phyloP scores from a whole-genome alignment of 1,284 basidiomycete species.

The Trametes polyzona region DNA sequence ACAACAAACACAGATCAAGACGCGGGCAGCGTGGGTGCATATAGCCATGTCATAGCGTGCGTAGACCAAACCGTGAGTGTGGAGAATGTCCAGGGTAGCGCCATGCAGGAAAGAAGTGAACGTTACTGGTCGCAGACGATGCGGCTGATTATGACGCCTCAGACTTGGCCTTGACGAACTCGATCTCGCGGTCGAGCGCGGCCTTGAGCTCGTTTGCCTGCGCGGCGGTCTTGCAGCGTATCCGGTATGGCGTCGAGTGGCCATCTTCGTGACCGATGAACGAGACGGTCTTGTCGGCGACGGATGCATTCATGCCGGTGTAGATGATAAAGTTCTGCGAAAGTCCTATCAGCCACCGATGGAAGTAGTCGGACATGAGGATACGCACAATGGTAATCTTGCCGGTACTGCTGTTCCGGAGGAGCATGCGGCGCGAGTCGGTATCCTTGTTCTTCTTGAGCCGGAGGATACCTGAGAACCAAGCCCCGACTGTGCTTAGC shows the following conservation, averaged over 20 bases:
- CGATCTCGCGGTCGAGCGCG: constrained; percentile 67
- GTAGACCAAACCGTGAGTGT: background rate
- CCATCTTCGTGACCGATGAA: constrained; percentile 75
- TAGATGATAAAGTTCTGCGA: constrained; percentile 73
- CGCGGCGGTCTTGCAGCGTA: constrained; percentile 67
- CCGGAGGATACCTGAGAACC: constrained; percentile 70
- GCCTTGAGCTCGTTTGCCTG: constrained; percentile 62
- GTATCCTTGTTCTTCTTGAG: constrained; percentile 73
- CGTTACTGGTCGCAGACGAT: background rate
- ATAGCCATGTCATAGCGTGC: background rate
- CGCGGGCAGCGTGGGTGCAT: constrained; percentile 1
- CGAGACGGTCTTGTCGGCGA: constrained; percentile 54
- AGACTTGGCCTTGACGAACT: constrained; percentile 35
- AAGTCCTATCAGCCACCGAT: background rate
- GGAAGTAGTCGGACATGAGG: background rate
- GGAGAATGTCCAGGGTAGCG: background rate
- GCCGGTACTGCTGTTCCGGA: constrained; percentile 73
- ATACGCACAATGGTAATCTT: constrained; percentile 69
- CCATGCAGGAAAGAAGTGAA: background rate
- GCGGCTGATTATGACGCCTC: constrained; percentile 15
- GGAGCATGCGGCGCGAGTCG: constrained; percentile 56
- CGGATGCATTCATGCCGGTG: constrained; percentile 52
- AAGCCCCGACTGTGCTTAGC: too few species aligned
- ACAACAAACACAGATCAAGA: constrained; percentile 9
- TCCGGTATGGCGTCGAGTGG: constrained; percentile 58